These are phyloP conservation scores for Venturia pyrina DNA, from an alignment of 2,329 filamentous ascomycete species.

Conservation along the genomic window DNA sequence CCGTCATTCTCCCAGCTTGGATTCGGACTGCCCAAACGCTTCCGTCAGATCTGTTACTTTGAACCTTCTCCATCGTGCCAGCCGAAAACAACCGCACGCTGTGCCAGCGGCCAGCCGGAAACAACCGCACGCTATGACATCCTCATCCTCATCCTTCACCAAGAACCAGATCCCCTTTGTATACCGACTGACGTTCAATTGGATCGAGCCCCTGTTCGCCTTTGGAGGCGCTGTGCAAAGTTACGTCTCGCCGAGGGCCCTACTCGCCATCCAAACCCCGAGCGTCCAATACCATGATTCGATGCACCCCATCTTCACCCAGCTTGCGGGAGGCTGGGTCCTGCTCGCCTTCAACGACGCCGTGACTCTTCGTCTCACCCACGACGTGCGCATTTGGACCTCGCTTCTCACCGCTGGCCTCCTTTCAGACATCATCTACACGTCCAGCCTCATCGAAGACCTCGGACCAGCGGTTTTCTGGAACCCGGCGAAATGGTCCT, in stretches of 20 bases:
- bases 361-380: background rate
- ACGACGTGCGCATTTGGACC: slow-evolving; percentile 8
- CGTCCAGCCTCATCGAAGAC: slow-evolving; percentile 6
- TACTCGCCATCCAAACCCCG: slow-evolving; percentile 1
- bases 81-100: too few relatives aligned
- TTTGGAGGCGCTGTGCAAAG: background rate
- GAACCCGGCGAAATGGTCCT: background rate
- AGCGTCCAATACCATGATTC: slow-evolving; percentile 6
- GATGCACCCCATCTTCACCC: background rate
- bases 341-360: slow-evolving; percentile 9
- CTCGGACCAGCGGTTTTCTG: slow-evolving; percentile 5
- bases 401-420: background rate
- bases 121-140: background rate
- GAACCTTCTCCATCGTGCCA: background rate
- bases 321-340: slow-evolving; percentile 9
- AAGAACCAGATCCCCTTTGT: slow-evolving; percentile 3
- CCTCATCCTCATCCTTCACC: background rate
- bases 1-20: too few relatives aligned
- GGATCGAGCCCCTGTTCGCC: slow-evolving; percentile 8
- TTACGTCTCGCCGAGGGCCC: background rate
- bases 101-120: too few relatives aligned
- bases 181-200: slow-evolving; percentile 9
- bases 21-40: background rate
- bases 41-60: background rate
- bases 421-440: slow-evolving; percentile 8